Evolutionary conservation across 208 protist species (phyloP).

Genomic region (Tritrichomonas foetus): DNA sequence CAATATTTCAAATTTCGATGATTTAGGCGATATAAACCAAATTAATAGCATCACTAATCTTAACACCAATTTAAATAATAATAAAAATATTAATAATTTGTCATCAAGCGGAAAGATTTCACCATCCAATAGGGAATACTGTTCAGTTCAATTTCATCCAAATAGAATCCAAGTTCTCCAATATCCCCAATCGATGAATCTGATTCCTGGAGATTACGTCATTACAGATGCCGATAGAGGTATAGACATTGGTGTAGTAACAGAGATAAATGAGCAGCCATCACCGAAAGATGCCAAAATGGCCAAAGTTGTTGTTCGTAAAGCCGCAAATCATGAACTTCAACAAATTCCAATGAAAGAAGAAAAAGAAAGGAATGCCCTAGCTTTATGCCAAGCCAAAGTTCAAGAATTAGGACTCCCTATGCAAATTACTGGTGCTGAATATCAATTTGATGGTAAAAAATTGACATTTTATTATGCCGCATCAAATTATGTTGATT

Average conservation of each 20-base stretch:
- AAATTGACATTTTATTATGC: slow-evolving; percentile 28
- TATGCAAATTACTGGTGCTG: background rate
- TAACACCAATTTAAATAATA: background rate
- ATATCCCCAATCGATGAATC: background rate
- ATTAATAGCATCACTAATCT: too few relatives aligned
- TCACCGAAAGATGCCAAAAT: background rate
- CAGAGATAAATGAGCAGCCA: background rate
- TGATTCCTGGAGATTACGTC: background rate
- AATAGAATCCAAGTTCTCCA: background rate
- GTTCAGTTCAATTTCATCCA: slow-evolving; percentile 35
- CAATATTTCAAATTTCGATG: too few relatives aligned
- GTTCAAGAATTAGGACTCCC: background rate
- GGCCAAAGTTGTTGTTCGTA: background rate
- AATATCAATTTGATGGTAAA: slow-evolving; percentile 14
- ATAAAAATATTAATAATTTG: background rate
- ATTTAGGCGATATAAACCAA: too few relatives aligned
- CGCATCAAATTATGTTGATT: slow-evolving; percentile 14
- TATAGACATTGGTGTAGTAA: background rate
- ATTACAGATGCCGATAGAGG: slow-evolving; percentile 32
- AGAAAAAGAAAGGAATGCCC: background rate
- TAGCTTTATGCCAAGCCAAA: background rate
- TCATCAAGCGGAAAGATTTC: background rate
- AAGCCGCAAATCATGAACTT: background rate
- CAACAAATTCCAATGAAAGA: background rate
- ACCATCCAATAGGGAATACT: background rate